Evolutionary conservation across 768 basidiomycete species (phyloP).

Genomic region (Macrolepiota albuminosa): DNA sequence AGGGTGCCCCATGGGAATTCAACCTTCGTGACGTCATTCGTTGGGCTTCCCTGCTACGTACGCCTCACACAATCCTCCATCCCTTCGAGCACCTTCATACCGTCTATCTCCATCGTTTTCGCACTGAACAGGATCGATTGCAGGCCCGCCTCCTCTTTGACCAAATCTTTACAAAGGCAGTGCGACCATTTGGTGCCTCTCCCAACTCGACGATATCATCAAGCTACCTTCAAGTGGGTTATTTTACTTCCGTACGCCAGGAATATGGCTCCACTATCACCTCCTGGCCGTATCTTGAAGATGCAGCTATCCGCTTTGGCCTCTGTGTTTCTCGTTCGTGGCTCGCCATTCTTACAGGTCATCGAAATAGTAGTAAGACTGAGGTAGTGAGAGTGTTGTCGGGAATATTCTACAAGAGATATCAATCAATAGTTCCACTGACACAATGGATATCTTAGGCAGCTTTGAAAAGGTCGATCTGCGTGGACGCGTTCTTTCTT

Average conservation of each 20-base stretch:
- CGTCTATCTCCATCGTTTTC: conserved; percentile 85
- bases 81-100: conserved; percentile 63
- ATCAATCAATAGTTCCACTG: conserved; percentile 78
- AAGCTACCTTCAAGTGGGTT: conserved; percentile 60
- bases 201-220: conserved; percentile 43
- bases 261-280: conserved; percentile 29
- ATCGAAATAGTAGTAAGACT: conserved; percentile 74
- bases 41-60: conserved; percentile 64
- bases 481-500: conserved; percentile 30
- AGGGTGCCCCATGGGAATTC: no score
- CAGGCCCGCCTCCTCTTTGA: conserved; percentile 52
- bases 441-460: conserved; percentile 91
- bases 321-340: conserved; percentile 72
- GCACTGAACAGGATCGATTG: conserved; percentile 61
- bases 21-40: no score
- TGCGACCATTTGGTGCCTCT: conserved; percentile 16
- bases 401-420: conserved; percentile 72
- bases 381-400: conserved; percentile 67
- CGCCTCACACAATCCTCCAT: conserved; percentile 29
- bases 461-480: conserved; percentile 90
- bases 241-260: conserved; percentile 38
- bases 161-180: conserved; percentile 36
- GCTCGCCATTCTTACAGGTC: conserved; percentile 87
- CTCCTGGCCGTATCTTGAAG: conserved; percentile 52
- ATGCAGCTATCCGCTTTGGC: conserved; percentile 59